Evolutionary conservation across 208 protist species (phyloP).

Genomic region (Leptomonas pyrrhocoris): DNA sequence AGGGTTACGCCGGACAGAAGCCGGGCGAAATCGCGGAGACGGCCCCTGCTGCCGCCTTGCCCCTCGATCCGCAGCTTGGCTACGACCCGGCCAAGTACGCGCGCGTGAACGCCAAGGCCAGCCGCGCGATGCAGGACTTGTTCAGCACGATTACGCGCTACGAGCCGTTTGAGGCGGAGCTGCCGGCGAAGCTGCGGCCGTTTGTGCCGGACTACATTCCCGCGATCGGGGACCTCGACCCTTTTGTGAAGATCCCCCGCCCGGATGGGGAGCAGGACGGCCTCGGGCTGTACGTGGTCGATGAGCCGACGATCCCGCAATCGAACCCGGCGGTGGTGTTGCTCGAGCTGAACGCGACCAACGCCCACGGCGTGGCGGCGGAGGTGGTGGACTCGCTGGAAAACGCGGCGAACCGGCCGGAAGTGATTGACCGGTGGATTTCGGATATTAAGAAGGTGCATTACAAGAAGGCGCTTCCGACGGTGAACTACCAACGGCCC

Average conservation of each 20-base stretch:
- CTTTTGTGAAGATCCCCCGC: constrained; percentile 97
- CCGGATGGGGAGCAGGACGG: constrained; percentile 92
- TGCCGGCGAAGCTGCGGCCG: constrained; percentile 95
- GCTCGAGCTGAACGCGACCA: constrained; percentile 87
- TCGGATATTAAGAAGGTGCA: constrained; percentile 96
- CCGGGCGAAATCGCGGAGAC: constrained; percentile 64
- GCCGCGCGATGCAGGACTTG: constrained; percentile 94
- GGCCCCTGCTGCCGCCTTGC: neutral
- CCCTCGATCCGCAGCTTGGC: constrained; percentile 17
- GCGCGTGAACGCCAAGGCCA: constrained; percentile 82
- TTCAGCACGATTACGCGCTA: constrained; percentile 96
- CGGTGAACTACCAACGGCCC: constrained; percentile 94
- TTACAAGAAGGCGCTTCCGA: constrained; percentile 94
- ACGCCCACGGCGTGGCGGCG: constrained; percentile 64
- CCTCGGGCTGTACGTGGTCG: constrained; percentile 93
- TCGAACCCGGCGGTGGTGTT: constrained; percentile 95
- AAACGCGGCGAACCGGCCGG: constrained; percentile 94
- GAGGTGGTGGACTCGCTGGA: constrained; percentile 94
- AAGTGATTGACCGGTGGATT: constrained; percentile 96
- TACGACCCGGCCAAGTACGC: constrained; percentile 93
- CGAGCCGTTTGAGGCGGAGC: constrained; percentile 92
- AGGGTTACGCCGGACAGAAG: constrained; percentile 64
- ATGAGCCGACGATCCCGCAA: constrained; percentile 96
- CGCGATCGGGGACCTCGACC: constrained; percentile 96
- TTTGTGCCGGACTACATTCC: constrained; percentile 99